These are phyloP conservation scores for Thielaviopsis euricoi DNA, from an alignment of 2,329 filamentous ascomycete species.

Conservation along the genomic window DNA sequence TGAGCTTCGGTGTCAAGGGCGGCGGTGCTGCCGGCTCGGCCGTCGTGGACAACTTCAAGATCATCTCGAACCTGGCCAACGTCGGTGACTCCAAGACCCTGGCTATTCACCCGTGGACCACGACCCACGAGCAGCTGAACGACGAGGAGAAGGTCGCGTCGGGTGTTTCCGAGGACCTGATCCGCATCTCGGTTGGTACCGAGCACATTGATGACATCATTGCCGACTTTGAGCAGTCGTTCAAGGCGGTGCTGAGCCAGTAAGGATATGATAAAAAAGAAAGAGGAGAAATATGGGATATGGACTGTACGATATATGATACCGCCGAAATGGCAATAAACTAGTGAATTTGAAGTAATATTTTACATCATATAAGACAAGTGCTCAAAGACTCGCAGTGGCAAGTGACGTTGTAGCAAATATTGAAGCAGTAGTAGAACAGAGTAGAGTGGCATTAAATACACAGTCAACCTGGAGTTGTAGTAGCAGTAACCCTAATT, in stretches of 20 bases:
- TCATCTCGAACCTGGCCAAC: constrained; percentile 92
- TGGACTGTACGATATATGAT: background rate
- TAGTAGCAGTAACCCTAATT: background rate
- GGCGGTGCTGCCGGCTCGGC: constrained; percentile 68
- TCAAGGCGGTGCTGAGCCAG: constrained; percentile 36
- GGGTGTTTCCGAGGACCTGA: constrained; percentile 65
- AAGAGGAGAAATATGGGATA: background rate
- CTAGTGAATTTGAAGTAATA: too few species aligned
- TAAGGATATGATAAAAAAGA: constrained; percentile 14
- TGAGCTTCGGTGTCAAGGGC: constrained; percentile 88
- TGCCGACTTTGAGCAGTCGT: constrained; percentile 84
- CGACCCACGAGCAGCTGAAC: constrained; percentile 81
- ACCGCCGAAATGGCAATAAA: too few species aligned
- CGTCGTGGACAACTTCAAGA: constrained; percentile 84
- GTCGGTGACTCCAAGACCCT: constrained; percentile 91
- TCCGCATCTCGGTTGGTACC: constrained; percentile 86
- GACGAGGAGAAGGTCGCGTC: constrained; percentile 66
- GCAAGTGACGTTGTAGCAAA: too few species aligned
- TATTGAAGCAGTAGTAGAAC: too few species aligned
- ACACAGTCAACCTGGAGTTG: too few species aligned
- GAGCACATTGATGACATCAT: constrained; percentile 98
- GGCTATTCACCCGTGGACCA: constrained; percentile 89
- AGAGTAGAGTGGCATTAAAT: too few species aligned
- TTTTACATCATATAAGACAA: too few species aligned
- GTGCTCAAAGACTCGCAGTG: too few species aligned